A percentile compares a stretch with the other conserved stretches of the same genome.
phyloP scores from a whole-genome alignment of 1,139 yeast genomes.

The Scheffersomyces titani region DNA sequence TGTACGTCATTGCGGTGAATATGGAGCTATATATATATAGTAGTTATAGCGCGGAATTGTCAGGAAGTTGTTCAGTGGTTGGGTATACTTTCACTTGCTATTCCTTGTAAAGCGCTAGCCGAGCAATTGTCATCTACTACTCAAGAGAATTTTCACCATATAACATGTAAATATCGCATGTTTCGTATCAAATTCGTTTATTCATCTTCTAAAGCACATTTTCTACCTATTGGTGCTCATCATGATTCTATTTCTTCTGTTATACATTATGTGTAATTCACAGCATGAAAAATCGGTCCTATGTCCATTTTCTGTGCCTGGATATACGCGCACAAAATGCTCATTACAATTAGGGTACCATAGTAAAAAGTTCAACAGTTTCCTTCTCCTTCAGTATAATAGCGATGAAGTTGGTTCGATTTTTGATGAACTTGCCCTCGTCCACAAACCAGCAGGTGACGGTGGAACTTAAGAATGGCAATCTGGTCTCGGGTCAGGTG shows the following conservation, averaged over 20 bases:
- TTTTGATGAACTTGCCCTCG: conserved; percentile 75
- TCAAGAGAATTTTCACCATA: not conserved
- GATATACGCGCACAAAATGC: not conserved
- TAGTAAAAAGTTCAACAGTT: not conserved
- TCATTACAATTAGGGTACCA: not conserved
- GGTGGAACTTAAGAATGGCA: conserved; percentile 89
- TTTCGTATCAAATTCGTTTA: too few species aligned
- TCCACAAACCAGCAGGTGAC: conserved; percentile 82
- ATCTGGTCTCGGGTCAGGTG: conserved; percentile 48
- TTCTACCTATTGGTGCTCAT: not conserved
- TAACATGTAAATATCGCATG: too few species aligned
- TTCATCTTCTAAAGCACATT: too few species aligned
- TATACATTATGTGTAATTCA: not conserved
- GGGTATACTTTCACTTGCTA: not conserved
- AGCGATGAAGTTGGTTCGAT: conserved; percentile 54
- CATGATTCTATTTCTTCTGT: not conserved
- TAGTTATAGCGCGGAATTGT: not conserved
- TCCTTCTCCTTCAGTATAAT: not conserved
- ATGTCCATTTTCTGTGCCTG: not conserved
- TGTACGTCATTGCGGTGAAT: too few species aligned
- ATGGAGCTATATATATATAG: not conserved
- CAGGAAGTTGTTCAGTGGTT: not conserved
- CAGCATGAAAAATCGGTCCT: not conserved
- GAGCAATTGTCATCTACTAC: not conserved
- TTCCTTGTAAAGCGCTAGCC: not conserved